These are phyloP conservation scores for Styphnolobium japonicum DNA, from an alignment of 306 rosid genomes.

Conservation along the genomic window DNA sequence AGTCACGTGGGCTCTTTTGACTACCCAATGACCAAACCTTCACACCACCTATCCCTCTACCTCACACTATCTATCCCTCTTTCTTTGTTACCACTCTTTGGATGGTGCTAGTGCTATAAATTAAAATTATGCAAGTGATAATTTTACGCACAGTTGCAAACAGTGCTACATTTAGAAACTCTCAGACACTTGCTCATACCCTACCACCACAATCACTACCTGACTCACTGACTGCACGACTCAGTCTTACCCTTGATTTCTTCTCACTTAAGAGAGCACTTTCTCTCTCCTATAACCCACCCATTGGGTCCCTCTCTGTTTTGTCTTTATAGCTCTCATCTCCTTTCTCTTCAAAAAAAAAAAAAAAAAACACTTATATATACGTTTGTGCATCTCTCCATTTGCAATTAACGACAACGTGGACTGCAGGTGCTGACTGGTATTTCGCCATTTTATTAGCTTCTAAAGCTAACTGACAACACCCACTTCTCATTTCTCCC, in stretches of 20 bases:
- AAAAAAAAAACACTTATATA: too few species aligned
- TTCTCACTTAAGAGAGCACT: background rate
- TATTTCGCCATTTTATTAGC: constrained; percentile 65
- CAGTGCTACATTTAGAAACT: constrained; percentile 6
- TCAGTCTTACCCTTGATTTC: constrained; percentile 22
- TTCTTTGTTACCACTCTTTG: background rate
- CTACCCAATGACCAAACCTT: constrained; percentile 55
- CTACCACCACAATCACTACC: constrained; percentile 8
- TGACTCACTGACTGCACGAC: constrained; percentile 30
- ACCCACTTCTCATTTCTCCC: constrained; percentile 29
- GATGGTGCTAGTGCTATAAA: constrained; percentile 22
- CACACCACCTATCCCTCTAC: too few species aligned
- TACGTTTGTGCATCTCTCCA: constrained; percentile 25
- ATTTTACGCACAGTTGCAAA: background rate
- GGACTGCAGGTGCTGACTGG: constrained; percentile 85
- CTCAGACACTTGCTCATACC: constrained; percentile 31
- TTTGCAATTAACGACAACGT: constrained; percentile 71
- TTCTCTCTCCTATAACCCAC: background rate
- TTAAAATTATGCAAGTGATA: background rate
- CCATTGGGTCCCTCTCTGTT: constrained; percentile 26
- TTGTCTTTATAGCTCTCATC: background rate
- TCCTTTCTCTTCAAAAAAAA: background rate
- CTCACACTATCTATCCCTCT: background rate
- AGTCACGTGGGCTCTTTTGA: constrained; percentile 96
- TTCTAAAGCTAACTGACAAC: constrained; percentile 60